phyloP scores from a whole-genome alignment of 257 asterid species.

The Nicotiana otophora region DNA sequence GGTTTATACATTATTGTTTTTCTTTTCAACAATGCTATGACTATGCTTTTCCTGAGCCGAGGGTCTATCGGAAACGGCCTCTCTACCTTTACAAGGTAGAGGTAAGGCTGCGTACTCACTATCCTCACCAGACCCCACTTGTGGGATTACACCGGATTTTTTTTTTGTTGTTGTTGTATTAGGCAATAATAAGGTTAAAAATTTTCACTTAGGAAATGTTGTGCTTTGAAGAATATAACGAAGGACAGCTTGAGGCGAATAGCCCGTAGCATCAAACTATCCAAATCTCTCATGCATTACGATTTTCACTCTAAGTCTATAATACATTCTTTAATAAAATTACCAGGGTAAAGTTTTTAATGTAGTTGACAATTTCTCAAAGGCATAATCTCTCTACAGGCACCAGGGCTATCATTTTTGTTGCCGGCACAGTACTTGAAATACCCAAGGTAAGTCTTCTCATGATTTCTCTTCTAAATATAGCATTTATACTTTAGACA shows the following conservation, averaged over 20 bases:
- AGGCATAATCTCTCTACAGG: conserved; percentile 62
- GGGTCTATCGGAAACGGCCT: no score
- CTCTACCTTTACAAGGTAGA: no score
- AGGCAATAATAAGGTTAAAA: neutral
- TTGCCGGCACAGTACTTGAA: conserved; percentile 67
- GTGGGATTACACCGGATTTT: no score
- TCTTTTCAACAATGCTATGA: no score
- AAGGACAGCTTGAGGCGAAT: neutral
- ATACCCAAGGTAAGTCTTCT: conserved; percentile 66
- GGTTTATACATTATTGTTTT: no score
- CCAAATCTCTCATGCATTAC: conserved; percentile 1
- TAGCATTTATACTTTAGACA: neutral
- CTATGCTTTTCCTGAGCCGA: no score
- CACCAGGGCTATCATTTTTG: conserved; percentile 91
- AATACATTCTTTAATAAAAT: conserved; percentile 6
- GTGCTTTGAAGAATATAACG: neutral
- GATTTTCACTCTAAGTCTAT: neutral
- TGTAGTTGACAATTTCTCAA: conserved; percentile 27
- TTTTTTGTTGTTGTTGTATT: no score
- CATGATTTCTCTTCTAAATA: neutral
- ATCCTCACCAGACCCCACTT: no score
- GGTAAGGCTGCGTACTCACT: no score
- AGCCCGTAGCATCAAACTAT: neutral
- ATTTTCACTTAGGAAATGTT: neutral
- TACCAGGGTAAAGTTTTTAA: conserved; percentile 22